phyloP scores from a whole-genome alignment of 2,329 filamentous ascomycete genomes.

The Fusarium sp. region DNA sequence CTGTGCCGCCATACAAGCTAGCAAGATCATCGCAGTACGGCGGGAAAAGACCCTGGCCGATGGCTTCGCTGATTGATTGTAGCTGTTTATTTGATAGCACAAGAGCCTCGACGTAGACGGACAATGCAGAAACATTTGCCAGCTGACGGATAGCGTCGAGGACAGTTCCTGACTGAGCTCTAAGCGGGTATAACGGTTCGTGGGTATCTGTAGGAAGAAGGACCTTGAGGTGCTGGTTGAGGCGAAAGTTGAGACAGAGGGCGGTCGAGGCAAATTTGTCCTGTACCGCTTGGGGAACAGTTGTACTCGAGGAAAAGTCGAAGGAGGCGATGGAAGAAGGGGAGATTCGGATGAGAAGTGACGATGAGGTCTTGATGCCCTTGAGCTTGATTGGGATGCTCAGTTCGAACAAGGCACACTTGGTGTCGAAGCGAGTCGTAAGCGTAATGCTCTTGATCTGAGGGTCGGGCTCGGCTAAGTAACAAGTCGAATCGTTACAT shows the following conservation, averaged over 20 bases:
- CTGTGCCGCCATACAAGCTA: conserved; percentile 13
- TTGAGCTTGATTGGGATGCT: conserved; percentile 16
- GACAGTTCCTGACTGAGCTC: conserved; percentile 3
- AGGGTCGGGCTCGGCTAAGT: neutral
- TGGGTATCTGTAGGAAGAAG: conserved; percentile 1
- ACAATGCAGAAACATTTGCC: neutral
- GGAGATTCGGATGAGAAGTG: neutral
- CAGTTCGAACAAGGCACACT: neutral
- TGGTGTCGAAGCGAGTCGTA: conserved; percentile 6
- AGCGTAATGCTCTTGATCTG: neutral
- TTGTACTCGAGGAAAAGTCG: neutral
- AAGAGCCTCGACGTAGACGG: neutral
- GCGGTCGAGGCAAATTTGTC: neutral
- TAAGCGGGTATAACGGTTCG: conserved; percentile 2
- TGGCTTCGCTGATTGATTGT: neutral
- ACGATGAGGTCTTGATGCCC: neutral
- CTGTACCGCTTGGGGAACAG: neutral
- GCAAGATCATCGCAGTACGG: neutral
- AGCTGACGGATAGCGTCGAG: conserved; percentile 11
- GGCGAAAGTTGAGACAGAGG: neutral
- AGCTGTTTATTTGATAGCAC: neutral
- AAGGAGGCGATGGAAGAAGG: neutral
- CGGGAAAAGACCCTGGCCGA: neutral
- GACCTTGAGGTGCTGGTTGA: neutral
- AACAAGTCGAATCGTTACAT: neutral